Conservation (phyloP, 345 rosid genomes). For the Hypericum androsaemum region DNA sequence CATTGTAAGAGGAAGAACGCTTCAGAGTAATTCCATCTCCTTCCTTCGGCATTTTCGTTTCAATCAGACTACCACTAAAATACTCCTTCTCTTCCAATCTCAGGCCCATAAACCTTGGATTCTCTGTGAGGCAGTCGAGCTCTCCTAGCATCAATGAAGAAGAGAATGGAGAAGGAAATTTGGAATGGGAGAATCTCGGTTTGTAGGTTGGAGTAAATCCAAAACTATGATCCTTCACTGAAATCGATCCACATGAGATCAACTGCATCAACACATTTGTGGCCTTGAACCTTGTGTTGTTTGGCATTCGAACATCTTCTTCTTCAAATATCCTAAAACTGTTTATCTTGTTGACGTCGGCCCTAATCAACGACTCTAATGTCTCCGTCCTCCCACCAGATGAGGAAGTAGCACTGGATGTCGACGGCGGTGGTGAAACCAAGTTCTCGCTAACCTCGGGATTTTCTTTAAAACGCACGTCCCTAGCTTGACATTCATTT, state of each 20-base stretch:
- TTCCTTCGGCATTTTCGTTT: too few relatives aligned
- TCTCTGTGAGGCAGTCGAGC: conserved; percentile 70
- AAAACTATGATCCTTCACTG: conserved; percentile 82
- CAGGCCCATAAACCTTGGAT: conserved; percentile 62
- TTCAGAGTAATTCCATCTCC: conserved; percentile 32
- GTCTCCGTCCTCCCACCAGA: conserved; percentile 69
- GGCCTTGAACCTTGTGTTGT: conserved; percentile 58
- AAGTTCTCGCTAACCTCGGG: conserved; percentile 42
- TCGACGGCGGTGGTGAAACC: conserved; percentile 55
- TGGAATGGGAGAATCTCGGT: conserved; percentile 66
- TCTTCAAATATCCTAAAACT: conserved; percentile 83
- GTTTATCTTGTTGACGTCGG: conserved; percentile 78
- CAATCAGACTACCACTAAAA: conserved; percentile 43
- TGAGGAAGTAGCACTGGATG: conserved; percentile 59
- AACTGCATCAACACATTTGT: conserved; percentile 75
- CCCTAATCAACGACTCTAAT: conserved; percentile 82
- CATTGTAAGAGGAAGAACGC: conserved; percentile 93
- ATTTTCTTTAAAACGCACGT: conserved; percentile 14
- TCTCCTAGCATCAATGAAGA: conserved; percentile 67
- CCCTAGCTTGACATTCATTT: too few relatives aligned
- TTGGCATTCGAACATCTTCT: conserved; percentile 61
- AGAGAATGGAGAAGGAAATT: conserved; percentile 58
- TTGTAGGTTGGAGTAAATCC: conserved; percentile 76
- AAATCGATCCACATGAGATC: conserved; percentile 92
- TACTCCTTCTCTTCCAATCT: conserved; percentile 82